Evolutionary conservation across 2,329 filamentous ascomycete species (phyloP).

Genomic region (Trichocomaceae sp.): DNA sequence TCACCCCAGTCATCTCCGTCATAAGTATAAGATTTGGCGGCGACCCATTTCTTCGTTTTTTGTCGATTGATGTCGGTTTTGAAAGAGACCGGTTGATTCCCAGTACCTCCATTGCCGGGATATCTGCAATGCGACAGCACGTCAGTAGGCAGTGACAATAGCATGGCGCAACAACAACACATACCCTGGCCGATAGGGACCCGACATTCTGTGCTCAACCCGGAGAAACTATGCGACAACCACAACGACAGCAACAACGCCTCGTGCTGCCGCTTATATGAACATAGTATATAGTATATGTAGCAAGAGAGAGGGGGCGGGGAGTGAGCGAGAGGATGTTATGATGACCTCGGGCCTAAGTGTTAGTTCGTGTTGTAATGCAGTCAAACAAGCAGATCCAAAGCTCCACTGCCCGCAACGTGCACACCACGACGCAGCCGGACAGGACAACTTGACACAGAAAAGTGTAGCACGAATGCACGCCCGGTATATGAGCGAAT

Average conservation of each 20-base stretch:
- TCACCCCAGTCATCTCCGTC: slow-evolving; percentile 92
- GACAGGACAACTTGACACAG: neutral
- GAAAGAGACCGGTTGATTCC: slow-evolving; percentile 53
- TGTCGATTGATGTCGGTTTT: slow-evolving; percentile 79
- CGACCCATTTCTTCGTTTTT: slow-evolving; percentile 92
- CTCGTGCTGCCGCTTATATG: neutral
- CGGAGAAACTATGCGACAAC: neutral
- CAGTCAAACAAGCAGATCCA: neutral
- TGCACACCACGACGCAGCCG: neutral
- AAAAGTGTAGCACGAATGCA: neutral
- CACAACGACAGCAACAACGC: neutral
- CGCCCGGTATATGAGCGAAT: neutral
- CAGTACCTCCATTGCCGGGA: slow-evolving; percentile 13
- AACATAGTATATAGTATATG: too few relatives aligned
- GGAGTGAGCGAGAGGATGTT: neutral
- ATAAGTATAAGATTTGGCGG: slow-evolving; percentile 79
- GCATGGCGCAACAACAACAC: neutral
- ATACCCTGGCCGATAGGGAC: slow-evolving; percentile 11
- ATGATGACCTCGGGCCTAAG: neutral
- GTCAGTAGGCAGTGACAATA: neutral
- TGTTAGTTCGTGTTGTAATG: too few relatives aligned
- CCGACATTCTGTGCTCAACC: slow-evolving; percentile 10
- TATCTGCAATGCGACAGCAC: slow-evolving; percentile 3
- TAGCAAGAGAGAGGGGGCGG: too few relatives aligned
- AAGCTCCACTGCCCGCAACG: neutral